Base-by-base conservation (phyloP, 2,329 filamentous ascomycete genomes). In the Cladosporium cucumerinum region DNA sequence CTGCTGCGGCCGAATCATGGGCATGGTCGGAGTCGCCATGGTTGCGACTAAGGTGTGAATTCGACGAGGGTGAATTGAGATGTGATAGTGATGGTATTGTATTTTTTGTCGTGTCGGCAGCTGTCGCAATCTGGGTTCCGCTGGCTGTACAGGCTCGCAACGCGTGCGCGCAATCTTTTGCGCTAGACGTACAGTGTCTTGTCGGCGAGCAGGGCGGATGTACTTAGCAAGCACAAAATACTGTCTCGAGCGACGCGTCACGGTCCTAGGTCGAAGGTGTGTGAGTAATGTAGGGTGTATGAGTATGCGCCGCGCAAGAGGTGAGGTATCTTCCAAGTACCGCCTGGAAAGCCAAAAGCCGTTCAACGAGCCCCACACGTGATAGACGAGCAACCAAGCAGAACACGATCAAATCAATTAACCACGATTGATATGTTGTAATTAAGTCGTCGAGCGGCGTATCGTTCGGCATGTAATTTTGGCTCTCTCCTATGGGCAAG, bases 1-100 rank as follows among this genome's bases (percentile, higher is more conserved):
- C 66, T 85, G 81, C 64, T 83, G 80, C 32, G 83, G 82, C 52
- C 80, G 80, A 69, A 85, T 84, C 65, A 76, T 68, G 1, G 66
- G 65, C 51, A 57, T 32, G n/a, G 30, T 26, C 7, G 30, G 55
- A 36, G 54, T 57, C 30, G 54, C 54, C 54, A 57, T 57, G 11
- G 2, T 57, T 32, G 54, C 39, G 39, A 46, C 14, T 21, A 8
- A 46, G 39, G 39, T 46, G n/a, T 46, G 39, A 46, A 7, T 1
- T 46, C 5, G n/a, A 11, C 39, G 39, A 10, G 39, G 12, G n/a
- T 12, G n/a, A 18, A 32, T 32, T 21, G 18, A 12, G 18, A 18
- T 32, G 51, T 54, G 51, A n/a, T 54, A 18, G 16, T 32, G 28
- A 30, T 54, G n/a, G 26, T 16, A 32, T 32, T 26, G 8, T 32